A percentile compares a stretch with the other conserved stretches of the same genome.
These are phyloP conservation scores for Hericium rajendrae DNA, from an alignment of 768 basidiomycete genomes.

Conservation along the genomic window DNA sequence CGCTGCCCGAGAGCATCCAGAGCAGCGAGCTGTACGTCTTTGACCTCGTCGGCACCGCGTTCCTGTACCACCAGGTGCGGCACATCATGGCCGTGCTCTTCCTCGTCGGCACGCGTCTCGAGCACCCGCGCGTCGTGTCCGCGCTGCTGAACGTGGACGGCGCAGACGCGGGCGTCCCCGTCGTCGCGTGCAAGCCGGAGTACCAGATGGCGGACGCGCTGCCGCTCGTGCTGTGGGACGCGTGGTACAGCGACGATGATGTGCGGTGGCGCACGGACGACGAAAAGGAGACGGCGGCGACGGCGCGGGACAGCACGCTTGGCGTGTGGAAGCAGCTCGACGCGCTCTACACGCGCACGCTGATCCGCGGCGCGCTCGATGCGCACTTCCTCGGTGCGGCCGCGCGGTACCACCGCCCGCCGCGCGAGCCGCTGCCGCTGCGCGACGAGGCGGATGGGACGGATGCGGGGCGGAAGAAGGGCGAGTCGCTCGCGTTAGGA, in stretches of 20 bases:
- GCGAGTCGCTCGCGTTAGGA: constrained; percentile 5
- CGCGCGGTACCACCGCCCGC: constrained; percentile 39
- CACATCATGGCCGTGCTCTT: constrained; percentile 91
- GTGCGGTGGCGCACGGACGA: constrained; percentile 66
- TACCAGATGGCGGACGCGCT: constrained; percentile 93
- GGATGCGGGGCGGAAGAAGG: neutral
- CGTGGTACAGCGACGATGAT: constrained; percentile 56
- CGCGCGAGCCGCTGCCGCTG: constrained; percentile 5
- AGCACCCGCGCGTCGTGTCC: constrained; percentile 58
- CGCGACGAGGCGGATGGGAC: constrained; percentile 10
- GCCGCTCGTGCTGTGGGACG: constrained; percentile 89
- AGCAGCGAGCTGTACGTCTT: constrained; percentile 49
- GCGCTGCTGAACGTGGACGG: constrained; percentile 63
- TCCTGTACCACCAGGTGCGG: constrained; percentile 92
- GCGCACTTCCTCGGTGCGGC: constrained; percentile 56
- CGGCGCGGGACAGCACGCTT: constrained; percentile 10
- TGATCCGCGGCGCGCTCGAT: constrained; percentile 54
- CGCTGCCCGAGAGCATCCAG: neutral
- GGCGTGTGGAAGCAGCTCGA: constrained; percentile 4
- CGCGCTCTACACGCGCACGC: constrained; percentile 39
- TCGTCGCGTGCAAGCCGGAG: constrained; percentile 68
- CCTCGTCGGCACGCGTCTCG: constrained; percentile 75
- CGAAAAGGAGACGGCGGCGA: constrained; percentile 15
- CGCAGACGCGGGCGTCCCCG: constrained; percentile 25
- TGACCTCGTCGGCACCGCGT: constrained; percentile 80